These are phyloP conservation scores for Boletus reticulatus DNA, from an alignment of 768 basidiomycete species.

Conservation along the genomic window DNA sequence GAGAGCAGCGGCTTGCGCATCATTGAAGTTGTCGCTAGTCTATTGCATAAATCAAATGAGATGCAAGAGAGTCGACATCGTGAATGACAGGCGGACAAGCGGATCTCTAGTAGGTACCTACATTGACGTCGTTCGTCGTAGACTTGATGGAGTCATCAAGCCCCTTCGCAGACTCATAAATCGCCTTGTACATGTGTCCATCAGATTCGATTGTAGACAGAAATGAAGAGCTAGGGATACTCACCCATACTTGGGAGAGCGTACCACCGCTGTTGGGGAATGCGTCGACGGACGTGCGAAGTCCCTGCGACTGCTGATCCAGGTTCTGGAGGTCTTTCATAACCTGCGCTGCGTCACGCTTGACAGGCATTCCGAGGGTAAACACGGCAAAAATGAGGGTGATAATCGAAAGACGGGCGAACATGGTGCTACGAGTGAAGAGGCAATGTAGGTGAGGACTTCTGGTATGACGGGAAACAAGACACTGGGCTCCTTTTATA, in stretches of 20 bases:
- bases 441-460: not conserved
- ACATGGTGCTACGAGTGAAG: conserved; percentile 2
- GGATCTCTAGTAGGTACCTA: not conserved
- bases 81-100: not conserved
- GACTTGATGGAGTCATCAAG: accelerated
- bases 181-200: not conserved
- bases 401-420: conserved; percentile 5
- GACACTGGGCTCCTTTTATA: not conserved
- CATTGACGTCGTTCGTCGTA: not conserved
- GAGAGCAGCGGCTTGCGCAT: not conserved
- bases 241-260: accelerated
- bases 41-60: not conserved
- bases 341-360: not conserved
- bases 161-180: accelerated
- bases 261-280: not conserved
- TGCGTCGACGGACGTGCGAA: not conserved
- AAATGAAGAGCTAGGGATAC: not conserved
- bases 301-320: accelerated
- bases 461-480: not conserved
- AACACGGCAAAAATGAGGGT: conserved; percentile 6
- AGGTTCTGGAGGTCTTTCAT: not conserved
- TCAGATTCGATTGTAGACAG: not conserved
- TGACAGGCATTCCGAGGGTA: conserved; percentile 8
- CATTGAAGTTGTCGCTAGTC: not conserved
- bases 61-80: not conserved